These are phyloP conservation scores for Trapa bicornis DNA, from an alignment of 345 rosid species.

Conservation along the genomic window DNA sequence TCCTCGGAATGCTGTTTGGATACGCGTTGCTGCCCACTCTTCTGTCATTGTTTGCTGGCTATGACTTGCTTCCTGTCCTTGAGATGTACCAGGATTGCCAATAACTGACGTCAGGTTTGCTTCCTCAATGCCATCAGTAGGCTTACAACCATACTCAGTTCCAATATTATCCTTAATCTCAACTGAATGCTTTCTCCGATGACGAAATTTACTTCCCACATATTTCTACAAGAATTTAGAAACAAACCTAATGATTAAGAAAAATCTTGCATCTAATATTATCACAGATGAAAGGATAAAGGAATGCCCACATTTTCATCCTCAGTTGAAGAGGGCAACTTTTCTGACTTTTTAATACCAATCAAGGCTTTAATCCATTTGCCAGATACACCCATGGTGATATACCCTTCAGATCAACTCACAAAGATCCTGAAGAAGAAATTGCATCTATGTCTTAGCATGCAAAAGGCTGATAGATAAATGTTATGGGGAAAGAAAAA, in stretches of 20 bases:
- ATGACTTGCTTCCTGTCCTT: constrained; percentile 29
- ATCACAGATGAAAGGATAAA: background rate
- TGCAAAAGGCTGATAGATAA: background rate
- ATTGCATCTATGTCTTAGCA: background rate
- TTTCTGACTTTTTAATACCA: constrained; percentile 68
- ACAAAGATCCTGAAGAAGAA: constrained; percentile 19
- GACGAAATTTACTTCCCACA: constrained; percentile 38
- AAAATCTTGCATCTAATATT: background rate
- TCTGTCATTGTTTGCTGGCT: constrained; percentile 33
- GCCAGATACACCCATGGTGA: constrained; percentile 79
- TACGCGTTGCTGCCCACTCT: constrained; percentile 67
- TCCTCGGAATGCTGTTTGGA: constrained; percentile 91
- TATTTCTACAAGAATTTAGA: constrained; percentile 25
- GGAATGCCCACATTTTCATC: constrained; percentile 45
- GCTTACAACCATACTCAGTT: constrained; percentile 33
- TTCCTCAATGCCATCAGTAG: constrained; percentile 18
- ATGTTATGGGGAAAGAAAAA: background rate
- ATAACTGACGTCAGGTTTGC: constrained; percentile 29
- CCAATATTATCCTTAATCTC: constrained; percentile 50
- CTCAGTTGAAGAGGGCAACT: constrained; percentile 53
- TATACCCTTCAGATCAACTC: constrained; percentile 10
- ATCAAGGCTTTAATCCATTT: constrained; percentile 92
- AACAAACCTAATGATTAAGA: background rate
- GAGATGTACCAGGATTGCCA: constrained; percentile 40
- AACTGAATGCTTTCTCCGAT: constrained; percentile 49